Conservation (phyloP, 1,139 yeast genomes). For the Torulaspora pretoriensis region DNA sequence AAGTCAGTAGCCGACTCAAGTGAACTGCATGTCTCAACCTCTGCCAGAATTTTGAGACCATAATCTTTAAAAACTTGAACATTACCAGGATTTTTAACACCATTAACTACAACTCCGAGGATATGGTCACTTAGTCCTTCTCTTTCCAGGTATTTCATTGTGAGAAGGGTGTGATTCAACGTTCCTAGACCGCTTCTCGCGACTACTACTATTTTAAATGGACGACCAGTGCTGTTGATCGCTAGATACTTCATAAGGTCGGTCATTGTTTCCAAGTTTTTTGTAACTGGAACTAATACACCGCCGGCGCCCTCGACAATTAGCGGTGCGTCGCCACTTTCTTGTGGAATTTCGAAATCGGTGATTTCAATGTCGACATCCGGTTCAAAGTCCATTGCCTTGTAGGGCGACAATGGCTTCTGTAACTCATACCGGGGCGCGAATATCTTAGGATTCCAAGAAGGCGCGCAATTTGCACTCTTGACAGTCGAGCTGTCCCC, state of each 20-base stretch:
- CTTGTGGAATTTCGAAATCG: slow-evolving; percentile 23
- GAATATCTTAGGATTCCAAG: slow-evolving; percentile 18
- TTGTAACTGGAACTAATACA: slow-evolving; percentile 34
- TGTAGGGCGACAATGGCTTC: slow-evolving; percentile 36
- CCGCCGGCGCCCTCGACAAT: slow-evolving; percentile 40
- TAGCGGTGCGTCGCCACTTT: slow-evolving; percentile 16
- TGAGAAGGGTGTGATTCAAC: slow-evolving; percentile 35
- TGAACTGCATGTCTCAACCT: slow-evolving; percentile 10
- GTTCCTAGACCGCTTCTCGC: slow-evolving; percentile 37
- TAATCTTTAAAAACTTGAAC: slow-evolving; percentile 20
- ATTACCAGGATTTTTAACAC: slow-evolving; percentile 29
- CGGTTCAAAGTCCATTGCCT: slow-evolving; percentile 30
- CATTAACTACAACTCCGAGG: slow-evolving; percentile 34
- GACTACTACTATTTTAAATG: slow-evolving; percentile 31
- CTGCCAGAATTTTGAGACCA: slow-evolving; percentile 21
- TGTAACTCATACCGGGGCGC: slow-evolving; percentile 25
- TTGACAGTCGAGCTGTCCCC: slow-evolving; percentile 34
- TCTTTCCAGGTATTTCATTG: slow-evolving; percentile 28
- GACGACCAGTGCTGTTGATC: slow-evolving; percentile 8
- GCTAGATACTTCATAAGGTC: slow-evolving; percentile 29
- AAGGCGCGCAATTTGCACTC: slow-evolving; percentile 5
- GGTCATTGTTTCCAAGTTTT: slow-evolving; percentile 25
- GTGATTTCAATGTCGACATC: slow-evolving; percentile 14
- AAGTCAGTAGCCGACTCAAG: slow-evolving; percentile 1
- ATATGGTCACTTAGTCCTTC: slow-evolving; percentile 21